These are phyloP conservation scores for Trichophyton schoenleinii DNA, from an alignment of 2,329 filamentous ascomycete species.

Conservation along the genomic window DNA sequence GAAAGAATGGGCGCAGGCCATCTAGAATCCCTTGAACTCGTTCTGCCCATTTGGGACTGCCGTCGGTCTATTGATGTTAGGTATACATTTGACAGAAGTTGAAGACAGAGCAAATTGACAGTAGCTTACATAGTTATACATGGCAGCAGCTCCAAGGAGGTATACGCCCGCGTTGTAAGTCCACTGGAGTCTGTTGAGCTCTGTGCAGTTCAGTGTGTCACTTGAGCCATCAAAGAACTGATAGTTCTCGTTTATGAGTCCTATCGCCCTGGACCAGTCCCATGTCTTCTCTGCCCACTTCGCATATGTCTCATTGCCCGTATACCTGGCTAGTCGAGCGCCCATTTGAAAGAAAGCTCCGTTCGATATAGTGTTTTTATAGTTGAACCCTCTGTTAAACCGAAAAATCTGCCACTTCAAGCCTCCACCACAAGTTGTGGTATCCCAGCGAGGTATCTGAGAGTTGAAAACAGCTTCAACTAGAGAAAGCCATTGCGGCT, in stretches of 20 bases:
- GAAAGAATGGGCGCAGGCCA: constrained; percentile 42
- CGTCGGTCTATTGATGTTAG: constrained; percentile 28
- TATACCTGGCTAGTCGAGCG: constrained; percentile 29
- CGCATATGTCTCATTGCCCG: constrained; percentile 28
- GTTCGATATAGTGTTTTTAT: constrained; percentile 43
- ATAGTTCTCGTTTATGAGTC: constrained; percentile 34
- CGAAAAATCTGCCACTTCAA: constrained; percentile 67
- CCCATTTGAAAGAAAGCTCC: constrained; percentile 41
- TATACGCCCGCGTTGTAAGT: constrained; percentile 54
- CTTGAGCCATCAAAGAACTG: constrained; percentile 41
- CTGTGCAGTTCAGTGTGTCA: constrained; percentile 45
- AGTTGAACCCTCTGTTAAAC: constrained; percentile 39
- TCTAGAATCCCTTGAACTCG: constrained; percentile 46
- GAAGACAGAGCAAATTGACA: background rate
- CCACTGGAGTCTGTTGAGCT: constrained; percentile 50
- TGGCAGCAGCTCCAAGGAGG: constrained; percentile 48
- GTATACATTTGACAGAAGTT: background rate
- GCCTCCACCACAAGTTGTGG: constrained; percentile 53
- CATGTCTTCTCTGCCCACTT: constrained; percentile 27
- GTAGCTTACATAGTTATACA: constrained; percentile 50
- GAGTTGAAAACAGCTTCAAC: constrained; percentile 67
- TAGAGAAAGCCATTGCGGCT: constrained; percentile 58
- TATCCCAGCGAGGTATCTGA: constrained; percentile 58
- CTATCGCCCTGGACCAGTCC: constrained; percentile 29
- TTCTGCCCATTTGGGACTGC: constrained; percentile 40